Conservation (phyloP, 805 yeast genomes). For the Hanseniaspora mollemarum region DNA sequence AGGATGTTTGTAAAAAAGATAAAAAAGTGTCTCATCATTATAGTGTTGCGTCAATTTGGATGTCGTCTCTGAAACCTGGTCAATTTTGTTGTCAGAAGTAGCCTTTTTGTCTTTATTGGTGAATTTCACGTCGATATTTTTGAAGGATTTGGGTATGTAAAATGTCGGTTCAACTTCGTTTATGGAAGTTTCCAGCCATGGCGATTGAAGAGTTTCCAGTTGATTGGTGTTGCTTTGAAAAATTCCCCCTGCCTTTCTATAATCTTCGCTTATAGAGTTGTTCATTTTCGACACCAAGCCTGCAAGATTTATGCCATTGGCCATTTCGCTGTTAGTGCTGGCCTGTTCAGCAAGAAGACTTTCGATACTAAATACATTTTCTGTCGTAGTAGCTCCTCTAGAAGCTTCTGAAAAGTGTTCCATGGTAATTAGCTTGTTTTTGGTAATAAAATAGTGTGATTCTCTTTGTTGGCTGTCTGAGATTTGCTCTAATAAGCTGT, state of each 20-base stretch:
- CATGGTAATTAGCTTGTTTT: neutral
- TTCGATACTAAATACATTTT: neutral
- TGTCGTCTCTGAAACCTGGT: constrained; percentile 27
- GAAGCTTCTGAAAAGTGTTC: neutral
- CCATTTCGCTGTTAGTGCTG: neutral
- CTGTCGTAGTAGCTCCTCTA: neutral
- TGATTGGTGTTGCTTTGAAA: constrained; percentile 7
- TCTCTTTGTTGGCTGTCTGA: neutral
- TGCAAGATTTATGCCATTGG: constrained; percentile 1
- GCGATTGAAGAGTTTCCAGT: constrained; percentile 60
- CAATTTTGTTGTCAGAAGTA: constrained; percentile 26
- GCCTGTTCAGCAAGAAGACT: neutral
- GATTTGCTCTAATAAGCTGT: neutral
- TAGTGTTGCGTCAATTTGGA: constrained; percentile 47
- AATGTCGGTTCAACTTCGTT: constrained; percentile 83
- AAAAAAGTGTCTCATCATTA: constrained; percentile 85
- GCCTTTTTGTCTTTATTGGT: constrained; percentile 27
- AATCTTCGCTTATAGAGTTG: neutral
- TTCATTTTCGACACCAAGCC: constrained; percentile 2
- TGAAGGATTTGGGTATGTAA: constrained; percentile 49
- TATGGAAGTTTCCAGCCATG: constrained; percentile 89
- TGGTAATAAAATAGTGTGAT: neutral
- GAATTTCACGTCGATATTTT: constrained; percentile 21
- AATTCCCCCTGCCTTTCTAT: neutral
- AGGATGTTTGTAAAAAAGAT: constrained; percentile 86